These are phyloP conservation scores for Setaria italica DNA, from an alignment of 202 grass and related monocot species.

Conservation along the genomic window DNA sequence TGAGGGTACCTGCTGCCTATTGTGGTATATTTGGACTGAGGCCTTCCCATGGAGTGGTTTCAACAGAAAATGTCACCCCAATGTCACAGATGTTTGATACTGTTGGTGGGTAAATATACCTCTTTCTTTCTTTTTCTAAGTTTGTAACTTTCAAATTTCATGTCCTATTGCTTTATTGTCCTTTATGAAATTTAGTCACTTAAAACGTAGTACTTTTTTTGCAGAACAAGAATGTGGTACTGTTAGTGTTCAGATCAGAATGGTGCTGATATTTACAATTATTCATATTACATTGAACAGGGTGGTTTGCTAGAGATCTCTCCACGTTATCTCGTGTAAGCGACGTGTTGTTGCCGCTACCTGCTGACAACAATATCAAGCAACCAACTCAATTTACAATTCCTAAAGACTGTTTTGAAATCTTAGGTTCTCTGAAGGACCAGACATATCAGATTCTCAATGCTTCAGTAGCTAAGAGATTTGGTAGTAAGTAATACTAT, in stretches of 20 bases:
- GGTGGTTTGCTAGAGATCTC: slow-evolving; percentile 89
- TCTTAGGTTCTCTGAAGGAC: slow-evolving; percentile 64
- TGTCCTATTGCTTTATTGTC: neutral
- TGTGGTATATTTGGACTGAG: slow-evolving; percentile 92
- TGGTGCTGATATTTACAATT: neutral
- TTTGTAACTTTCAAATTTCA: neutral
- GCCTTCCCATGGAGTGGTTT: slow-evolving; percentile 72
- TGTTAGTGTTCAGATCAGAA: neutral
- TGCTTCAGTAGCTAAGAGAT: slow-evolving; percentile 57
- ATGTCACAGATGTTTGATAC: slow-evolving; percentile 96
- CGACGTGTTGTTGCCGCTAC: slow-evolving; percentile 54
- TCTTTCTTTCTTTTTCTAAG: neutral
- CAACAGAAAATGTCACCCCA: slow-evolving; percentile 57
- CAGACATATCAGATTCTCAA: slow-evolving; percentile 69
- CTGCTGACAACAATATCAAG: slow-evolving; percentile 48
- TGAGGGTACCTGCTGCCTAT: slow-evolving; percentile 88
- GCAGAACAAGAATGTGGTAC: neutral
- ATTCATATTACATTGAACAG: slow-evolving; percentile 40
- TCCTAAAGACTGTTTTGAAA: slow-evolving; percentile 78
- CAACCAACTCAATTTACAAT: slow-evolving; percentile 56
- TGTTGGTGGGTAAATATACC: slow-evolving; percentile 57
- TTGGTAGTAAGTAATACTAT: slow-evolving; percentile 58
- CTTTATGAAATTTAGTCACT: neutral
- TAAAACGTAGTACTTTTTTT: neutral
- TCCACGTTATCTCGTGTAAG: slow-evolving; percentile 55